phyloP scores from a whole-genome alignment of 345 rosid genomes.

The Pelargonium nanum region DNA sequence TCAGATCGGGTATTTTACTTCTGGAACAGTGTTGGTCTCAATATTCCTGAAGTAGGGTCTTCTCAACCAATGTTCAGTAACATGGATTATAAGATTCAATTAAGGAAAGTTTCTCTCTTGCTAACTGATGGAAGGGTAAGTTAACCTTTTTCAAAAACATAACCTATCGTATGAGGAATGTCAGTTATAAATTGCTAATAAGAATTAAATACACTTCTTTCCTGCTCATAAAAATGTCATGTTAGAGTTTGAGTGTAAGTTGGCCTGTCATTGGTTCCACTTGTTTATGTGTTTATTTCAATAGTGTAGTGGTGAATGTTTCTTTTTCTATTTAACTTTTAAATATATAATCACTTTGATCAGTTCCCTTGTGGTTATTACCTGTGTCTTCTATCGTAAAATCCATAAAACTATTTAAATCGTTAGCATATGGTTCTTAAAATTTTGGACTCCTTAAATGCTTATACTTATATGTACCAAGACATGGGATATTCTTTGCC shows the following conservation, averaged over 20 bases:
- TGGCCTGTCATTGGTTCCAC: background rate
- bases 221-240: background rate
- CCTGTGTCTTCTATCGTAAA: too few species aligned
- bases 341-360: too few species aligned
- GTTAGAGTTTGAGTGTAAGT: background rate
- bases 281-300: too few species aligned
- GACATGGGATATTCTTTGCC: too few species aligned
- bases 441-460: too few species aligned
- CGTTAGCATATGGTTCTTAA: too few species aligned
- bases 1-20: constrained; percentile 63
- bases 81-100: constrained; percentile 35
- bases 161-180: background rate
- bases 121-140: constrained; percentile 88
- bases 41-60: constrained; percentile 39
- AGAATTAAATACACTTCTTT: background rate
- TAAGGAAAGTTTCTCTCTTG: constrained; percentile 54
- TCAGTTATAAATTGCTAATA: background rate
- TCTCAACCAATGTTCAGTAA: constrained; percentile 34
- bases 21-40: constrained; percentile 43
- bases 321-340: too few species aligned
- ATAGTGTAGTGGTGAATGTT: too few species aligned
- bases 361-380: too few species aligned
- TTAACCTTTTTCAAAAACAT: constrained; percentile 1
- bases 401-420: too few species aligned
- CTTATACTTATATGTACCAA: too few species aligned